Evolutionary conservation across 306 rosid species (phyloP), one percentile per base, ranked within the genome.

Genomic region (Lablab purpureus): DNA sequence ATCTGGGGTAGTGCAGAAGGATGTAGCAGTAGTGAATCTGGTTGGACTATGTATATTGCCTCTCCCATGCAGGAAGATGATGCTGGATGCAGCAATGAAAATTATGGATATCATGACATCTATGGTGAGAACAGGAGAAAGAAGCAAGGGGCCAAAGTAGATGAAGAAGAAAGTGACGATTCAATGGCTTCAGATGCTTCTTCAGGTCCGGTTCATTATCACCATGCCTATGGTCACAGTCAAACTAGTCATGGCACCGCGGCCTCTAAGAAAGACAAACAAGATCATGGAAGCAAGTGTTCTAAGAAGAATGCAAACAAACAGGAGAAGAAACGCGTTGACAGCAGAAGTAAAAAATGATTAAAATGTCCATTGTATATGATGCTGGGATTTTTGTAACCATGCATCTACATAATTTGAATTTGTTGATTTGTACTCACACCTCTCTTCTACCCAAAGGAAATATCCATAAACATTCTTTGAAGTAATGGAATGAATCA

Each of bases 101-200:
- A 75, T 73, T 50, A 80, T 12, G 86, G 77, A 74, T 60, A 69
- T 45, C 60, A 49, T 55, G 67, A 72, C 1, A 25, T 74, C 9
- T 65, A 74, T 34, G 82, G 69, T 13, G 73, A 65, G 11, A 74
- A 71, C 67, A 72, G 84, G 18, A 87, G 79, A 58, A 77, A 71
- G 67, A 84, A 60, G 86, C 75, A 71, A 15, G 80, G 80, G 60
- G 59, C 12, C 60, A 80, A 79, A 64, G 79, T 72, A 34, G 83
- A 84, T 43, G 87, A 85, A 14, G 92, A 58, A 40, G 93, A 86
- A 71, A 91, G 94, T n/a, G 98, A 93, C 52, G 97, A 89, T 83
- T 93, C 97, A 1, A 84, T 89, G 97, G 94, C 94, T 70, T 93
- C 98, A 0, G 97, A 93, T 76, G 94, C 98, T 56, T 93, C 98